phyloP scores from a whole-genome alignment of 169 alveolate species.

The Babesia ovata region DNA sequence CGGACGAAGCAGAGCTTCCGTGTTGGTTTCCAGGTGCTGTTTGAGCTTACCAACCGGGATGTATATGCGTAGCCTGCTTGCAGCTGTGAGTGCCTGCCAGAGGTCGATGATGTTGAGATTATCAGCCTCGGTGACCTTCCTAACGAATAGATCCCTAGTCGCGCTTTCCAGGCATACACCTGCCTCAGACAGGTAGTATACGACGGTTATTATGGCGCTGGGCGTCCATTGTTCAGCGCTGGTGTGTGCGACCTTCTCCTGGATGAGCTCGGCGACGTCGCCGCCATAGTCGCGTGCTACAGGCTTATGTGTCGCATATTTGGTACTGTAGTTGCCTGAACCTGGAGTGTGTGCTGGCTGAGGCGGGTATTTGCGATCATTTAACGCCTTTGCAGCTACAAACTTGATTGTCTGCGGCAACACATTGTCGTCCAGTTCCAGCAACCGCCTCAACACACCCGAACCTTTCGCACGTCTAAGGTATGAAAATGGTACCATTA shows the following conservation, averaged over 20 bases:
- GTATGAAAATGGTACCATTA: constrained; percentile 41
- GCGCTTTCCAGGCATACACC: not conserved
- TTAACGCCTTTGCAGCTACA: constrained; percentile 25
- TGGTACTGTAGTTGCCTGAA: not conserved
- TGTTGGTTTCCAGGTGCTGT: constrained; percentile 2
- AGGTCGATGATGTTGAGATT: constrained; percentile 26
- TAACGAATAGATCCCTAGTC: not conserved
- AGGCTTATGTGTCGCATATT: too few relatives aligned
- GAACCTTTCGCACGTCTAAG: constrained; percentile 4
- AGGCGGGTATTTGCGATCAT: not conserved
- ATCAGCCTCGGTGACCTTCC: constrained; percentile 3
- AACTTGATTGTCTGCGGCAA: constrained; percentile 33
- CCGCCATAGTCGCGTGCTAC: not conserved
- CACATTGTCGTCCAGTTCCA: constrained; percentile 8
- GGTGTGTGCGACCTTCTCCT: constrained; percentile 28
- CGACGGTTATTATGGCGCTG: constrained; percentile 19
- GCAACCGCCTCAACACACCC: constrained; percentile 12
- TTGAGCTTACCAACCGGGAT: not conserved
- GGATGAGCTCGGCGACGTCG: constrained; percentile 10
- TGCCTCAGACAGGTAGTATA: constrained; percentile 24
- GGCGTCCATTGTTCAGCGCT: constrained; percentile 22
- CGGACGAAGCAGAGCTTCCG: not conserved
- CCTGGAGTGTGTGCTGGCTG: not conserved
- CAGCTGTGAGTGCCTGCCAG: constrained; percentile 24
- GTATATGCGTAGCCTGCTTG: not conserved